Conservation (phyloP, 2,329 filamentous ascomycete genomes). For the Chaetomiaceae sp. region DNA sequence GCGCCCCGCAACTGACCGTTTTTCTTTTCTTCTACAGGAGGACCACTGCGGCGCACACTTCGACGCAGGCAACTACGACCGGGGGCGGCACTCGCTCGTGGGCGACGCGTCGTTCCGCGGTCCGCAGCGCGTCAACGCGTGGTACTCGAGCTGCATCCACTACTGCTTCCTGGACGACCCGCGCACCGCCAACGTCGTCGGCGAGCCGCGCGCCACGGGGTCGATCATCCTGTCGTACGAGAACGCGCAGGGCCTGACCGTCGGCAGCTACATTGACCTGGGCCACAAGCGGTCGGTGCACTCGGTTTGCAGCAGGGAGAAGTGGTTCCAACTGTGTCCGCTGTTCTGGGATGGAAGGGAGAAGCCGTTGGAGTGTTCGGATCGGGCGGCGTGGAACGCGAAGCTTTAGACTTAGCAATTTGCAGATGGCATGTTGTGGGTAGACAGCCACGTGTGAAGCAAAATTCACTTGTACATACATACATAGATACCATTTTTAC, state of each 20-base stretch:
- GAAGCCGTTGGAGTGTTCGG: slow-evolving; percentile 39
- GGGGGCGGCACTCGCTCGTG: slow-evolving; percentile 53
- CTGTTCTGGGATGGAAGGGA: slow-evolving; percentile 47
- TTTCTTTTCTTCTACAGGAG: slow-evolving; percentile 35
- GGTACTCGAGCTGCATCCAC: slow-evolving; percentile 58
- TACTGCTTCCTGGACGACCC: slow-evolving; percentile 58
- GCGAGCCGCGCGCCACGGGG: slow-evolving; percentile 68
- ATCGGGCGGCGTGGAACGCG: slow-evolving; percentile 43
- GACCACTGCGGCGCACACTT: slow-evolving; percentile 53
- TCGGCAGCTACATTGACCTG: slow-evolving; percentile 67
- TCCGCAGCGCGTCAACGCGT: slow-evolving; percentile 54
- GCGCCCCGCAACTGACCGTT: not conserved
- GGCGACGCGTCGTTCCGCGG: slow-evolving; percentile 55
- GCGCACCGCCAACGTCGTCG: slow-evolving; percentile 52
- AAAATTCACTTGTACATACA: too few species aligned
- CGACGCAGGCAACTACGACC: slow-evolving; percentile 49
- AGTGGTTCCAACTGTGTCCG: slow-evolving; percentile 64
- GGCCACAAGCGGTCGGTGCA: slow-evolving; percentile 67
- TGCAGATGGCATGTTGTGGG: not conserved
- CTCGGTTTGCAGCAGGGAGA: slow-evolving; percentile 57
- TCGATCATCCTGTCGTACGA: slow-evolving; percentile 67
- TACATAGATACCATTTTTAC: too few species aligned
- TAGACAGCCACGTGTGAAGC: too few species aligned
- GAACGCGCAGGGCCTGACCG: slow-evolving; percentile 63
- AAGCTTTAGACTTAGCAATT: slow-evolving; percentile 32